These are phyloP conservation scores for Chalara sp. DNA, from an alignment of 2,329 filamentous ascomycete genomes.

Conservation along the genomic window DNA sequence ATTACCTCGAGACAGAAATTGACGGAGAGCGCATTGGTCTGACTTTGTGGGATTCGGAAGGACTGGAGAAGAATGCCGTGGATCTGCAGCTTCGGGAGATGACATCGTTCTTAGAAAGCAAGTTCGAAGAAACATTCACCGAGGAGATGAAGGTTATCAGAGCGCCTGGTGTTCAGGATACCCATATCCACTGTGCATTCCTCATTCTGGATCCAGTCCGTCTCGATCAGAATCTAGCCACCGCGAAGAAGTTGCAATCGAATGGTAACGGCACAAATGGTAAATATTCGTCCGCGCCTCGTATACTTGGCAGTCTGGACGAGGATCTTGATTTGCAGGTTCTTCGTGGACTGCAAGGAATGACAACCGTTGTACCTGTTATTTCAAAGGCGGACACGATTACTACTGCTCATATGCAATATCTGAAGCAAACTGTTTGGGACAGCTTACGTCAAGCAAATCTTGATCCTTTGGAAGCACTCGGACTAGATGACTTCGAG, in stretches of 20 bases:
- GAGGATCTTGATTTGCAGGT: slow-evolving; percentile 88
- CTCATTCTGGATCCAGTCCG: slow-evolving; percentile 82
- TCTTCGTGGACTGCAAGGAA: slow-evolving; percentile 78
- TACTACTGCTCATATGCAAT: slow-evolving; percentile 88
- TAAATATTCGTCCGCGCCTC: slow-evolving; percentile 36
- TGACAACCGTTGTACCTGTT: slow-evolving; percentile 91
- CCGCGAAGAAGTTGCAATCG: slow-evolving; percentile 47
- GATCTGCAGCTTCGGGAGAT: slow-evolving; percentile 92
- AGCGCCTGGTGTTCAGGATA: slow-evolving; percentile 87
- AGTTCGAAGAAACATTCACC: slow-evolving; percentile 95
- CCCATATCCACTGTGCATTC: slow-evolving; percentile 95
- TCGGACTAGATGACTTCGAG: slow-evolving; percentile 74
- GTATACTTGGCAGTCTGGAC: slow-evolving; percentile 64
- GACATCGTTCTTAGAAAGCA: slow-evolving; percentile 87
- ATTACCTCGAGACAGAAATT: slow-evolving; percentile 91
- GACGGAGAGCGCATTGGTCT: slow-evolving; percentile 86
- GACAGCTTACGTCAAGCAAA: slow-evolving; percentile 78
- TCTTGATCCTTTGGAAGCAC: slow-evolving; percentile 79
- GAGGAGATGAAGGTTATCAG: slow-evolving; percentile 98
- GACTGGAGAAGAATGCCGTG: slow-evolving; percentile 88
- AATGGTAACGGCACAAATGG: slow-evolving; percentile 44
- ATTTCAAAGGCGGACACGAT: slow-evolving; percentile 97
- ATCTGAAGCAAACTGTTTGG: slow-evolving; percentile 87
- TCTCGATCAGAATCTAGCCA: slow-evolving; percentile 74
- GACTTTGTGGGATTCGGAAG: slow-evolving; percentile 94